Conservation (phyloP, 108 stramenopile species). For the Conticribra guillardii region DNA sequence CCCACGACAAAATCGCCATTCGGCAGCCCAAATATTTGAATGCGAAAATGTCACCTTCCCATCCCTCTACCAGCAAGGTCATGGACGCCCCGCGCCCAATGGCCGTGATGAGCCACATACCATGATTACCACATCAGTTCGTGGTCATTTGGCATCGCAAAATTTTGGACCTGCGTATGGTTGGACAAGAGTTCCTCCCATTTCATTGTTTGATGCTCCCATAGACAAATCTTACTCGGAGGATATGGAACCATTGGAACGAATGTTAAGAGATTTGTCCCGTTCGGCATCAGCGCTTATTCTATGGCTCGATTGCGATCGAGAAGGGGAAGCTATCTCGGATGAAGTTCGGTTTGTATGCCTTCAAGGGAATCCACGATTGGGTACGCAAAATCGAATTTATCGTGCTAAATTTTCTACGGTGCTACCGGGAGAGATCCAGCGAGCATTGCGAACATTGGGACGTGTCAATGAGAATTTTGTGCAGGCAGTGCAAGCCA, state of each 20-base stretch:
- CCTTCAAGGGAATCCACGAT: slow-evolving; percentile 59
- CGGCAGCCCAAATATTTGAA: slow-evolving; percentile 67
- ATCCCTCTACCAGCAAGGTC: slow-evolving; percentile 64
- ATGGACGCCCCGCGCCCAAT: slow-evolving; percentile 27
- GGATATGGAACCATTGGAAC: slow-evolving; percentile 79
- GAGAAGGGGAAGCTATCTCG: slow-evolving; percentile 96
- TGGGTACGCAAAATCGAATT: slow-evolving; percentile 50
- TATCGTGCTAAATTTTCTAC: slow-evolving; percentile 94
- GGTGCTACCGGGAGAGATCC: slow-evolving; percentile 88
- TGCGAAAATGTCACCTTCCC: slow-evolving; percentile 82
- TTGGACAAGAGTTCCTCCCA: slow-evolving; percentile 74
- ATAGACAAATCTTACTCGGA: slow-evolving; percentile 69
- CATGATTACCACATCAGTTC: slow-evolving; percentile 89
- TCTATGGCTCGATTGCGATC: slow-evolving; percentile 99
- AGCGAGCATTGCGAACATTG: slow-evolving; percentile 73
- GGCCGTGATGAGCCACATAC: slow-evolving; percentile 61
- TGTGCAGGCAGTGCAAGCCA: slow-evolving; percentile 88
- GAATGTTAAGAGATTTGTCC: slow-evolving; percentile 62
- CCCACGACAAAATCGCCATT: slow-evolving; percentile 48
- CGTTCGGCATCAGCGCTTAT: slow-evolving; percentile 74
- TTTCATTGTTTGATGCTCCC: slow-evolving; percentile 80
- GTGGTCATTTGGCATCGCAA: slow-evolving; percentile 83
- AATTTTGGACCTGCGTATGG: slow-evolving; percentile 74
- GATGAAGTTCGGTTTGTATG: slow-evolving; percentile 93
- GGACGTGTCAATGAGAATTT: slow-evolving; percentile 77